Percentiles rank a stretch among this genome's conserved stretches.
phyloP scores from a whole-genome alignment of 768 basidiomycete species.

The Kondoa subrosea region DNA sequence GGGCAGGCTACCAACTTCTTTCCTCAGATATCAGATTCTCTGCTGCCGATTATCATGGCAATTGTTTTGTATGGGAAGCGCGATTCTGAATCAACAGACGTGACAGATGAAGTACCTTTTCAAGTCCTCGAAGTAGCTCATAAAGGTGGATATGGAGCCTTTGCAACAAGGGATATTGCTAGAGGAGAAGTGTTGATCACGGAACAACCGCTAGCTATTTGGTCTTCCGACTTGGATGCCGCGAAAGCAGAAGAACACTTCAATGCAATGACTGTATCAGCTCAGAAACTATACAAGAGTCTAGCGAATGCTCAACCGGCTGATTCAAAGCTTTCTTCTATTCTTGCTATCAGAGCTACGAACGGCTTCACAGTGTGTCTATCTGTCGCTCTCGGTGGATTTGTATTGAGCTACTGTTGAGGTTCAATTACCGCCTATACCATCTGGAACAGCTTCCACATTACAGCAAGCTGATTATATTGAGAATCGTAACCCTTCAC shows the following conservation, averaged over 20 bases:
- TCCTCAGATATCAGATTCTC: background rate
- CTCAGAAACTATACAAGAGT: conserved; percentile 8
- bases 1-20: background rate
- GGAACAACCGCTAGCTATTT: conserved; percentile 12
- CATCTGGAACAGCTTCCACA: conserved; percentile 4
- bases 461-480: background rate
- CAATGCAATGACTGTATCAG: conserved; percentile 1
- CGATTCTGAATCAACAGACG: background rate
- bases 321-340: conserved; percentile 7
- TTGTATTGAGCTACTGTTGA: background rate
- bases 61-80: background rate
- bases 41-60: conserved; percentile 2
- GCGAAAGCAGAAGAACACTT: conserved; percentile 7
- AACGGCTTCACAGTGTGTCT: conserved; percentile 20
- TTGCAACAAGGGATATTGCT: background rate
- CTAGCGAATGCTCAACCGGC: conserved; percentile 15
- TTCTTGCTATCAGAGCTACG: conserved; percentile 16
- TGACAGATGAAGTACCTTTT: conserved; percentile 4
- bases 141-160: conserved; percentile 15
- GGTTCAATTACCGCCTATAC: background rate
- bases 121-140: background rate
- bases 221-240: conserved; percentile 9
- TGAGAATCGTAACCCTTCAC: background rate
- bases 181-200: conserved; percentile 14
- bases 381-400: conserved; percentile 12